Evolutionary conservation across 2,329 filamentous ascomycete genomes (phyloP), one percentile per base, ranked within the genome.

Genomic region (Phoma sp.): DNA sequence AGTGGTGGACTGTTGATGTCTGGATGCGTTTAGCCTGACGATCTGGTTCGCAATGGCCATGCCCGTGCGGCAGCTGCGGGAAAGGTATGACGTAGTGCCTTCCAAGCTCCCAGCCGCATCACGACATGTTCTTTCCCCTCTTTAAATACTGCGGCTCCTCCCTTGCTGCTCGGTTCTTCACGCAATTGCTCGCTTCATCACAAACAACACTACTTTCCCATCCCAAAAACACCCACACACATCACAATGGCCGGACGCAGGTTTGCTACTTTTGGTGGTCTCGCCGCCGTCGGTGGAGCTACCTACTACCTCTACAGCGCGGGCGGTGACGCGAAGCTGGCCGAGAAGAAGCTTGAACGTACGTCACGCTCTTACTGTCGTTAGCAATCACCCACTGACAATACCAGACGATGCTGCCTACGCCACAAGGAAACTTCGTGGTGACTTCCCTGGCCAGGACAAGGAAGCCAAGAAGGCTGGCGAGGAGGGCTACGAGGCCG

Each of bases 281-380:
- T 77, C 50, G 69, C 74, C 37, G 69, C 80, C 65, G 70, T 88
- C 66, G 89, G 87, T 66, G 77, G 86, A 63, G 84, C 81, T 55
- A 86, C 85, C 61, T 98, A 96, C 83, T 98, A 98, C 81, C 84
- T 98, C 59, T 99, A 96, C 82, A 82, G 79, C 46, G 89, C 93
- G 13, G 93, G 93, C 58, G 93, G 93, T 53, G 84, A 86, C 74
- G 83, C 91, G 46, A 90, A 89, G 76, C 86, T 84, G 44, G 93
- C 93, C n/a, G 86, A 92, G 83, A 90, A 93, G 82, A 82, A 95
- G 75, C 83, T 90, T 64, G 90, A 96, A 80, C 85, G 93, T 96
- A 79, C 40, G 86, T 79, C 51, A 8, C 13, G 13, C 7, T 7
- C 7, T n/a, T 13, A 5, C 27, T 18, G 5, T 18, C 4, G 32